phyloP scores from a whole-genome alignment of 352 stramenopile genomes.

The Phytophthora vignae region DNA sequence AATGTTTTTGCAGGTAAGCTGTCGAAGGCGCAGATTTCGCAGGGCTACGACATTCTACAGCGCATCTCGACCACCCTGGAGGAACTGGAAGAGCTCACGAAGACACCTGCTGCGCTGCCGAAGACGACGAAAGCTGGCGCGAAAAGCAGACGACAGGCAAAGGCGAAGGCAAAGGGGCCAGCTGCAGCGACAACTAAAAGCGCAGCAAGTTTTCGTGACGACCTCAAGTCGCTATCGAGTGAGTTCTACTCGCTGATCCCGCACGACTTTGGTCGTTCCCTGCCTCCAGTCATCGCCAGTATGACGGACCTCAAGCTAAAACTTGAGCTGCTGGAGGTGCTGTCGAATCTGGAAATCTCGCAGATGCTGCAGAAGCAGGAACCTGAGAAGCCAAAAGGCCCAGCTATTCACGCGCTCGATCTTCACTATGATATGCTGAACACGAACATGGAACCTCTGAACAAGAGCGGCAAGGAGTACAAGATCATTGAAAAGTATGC shows the following conservation, averaged over 20 bases:
- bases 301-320: conserved; percentile 69
- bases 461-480: conserved; percentile 51
- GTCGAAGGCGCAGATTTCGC: conserved; percentile 69
- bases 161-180: conserved; percentile 35
- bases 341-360: conserved; percentile 71
- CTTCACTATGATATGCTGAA: conserved; percentile 63
- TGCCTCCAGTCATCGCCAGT: conserved; percentile 61
- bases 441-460: conserved; percentile 52
- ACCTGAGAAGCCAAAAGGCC: conserved; percentile 20
- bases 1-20: conserved; percentile 40
- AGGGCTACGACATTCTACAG: conserved; percentile 66
- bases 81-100: conserved; percentile 46
- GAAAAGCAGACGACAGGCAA: conserved; percentile 35
- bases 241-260: conserved; percentile 81
- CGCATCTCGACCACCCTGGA: conserved; percentile 51
- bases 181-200: conserved; percentile 25
- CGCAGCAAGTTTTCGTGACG: conserved; percentile 31
- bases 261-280: conserved; percentile 65
- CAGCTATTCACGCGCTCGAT: conserved; percentile 54
- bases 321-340: conserved; percentile 64
- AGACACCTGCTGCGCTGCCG: conserved; percentile 18
- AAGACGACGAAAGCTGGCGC: conserved; percentile 25
- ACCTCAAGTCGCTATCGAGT: conserved; percentile 65
- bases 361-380: conserved; percentile 60
- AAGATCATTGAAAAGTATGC: conserved; percentile 58